Evolutionary conservation across 2,329 filamentous ascomycete species (phyloP).

Genomic region (Sordariomycetes sp.): DNA sequence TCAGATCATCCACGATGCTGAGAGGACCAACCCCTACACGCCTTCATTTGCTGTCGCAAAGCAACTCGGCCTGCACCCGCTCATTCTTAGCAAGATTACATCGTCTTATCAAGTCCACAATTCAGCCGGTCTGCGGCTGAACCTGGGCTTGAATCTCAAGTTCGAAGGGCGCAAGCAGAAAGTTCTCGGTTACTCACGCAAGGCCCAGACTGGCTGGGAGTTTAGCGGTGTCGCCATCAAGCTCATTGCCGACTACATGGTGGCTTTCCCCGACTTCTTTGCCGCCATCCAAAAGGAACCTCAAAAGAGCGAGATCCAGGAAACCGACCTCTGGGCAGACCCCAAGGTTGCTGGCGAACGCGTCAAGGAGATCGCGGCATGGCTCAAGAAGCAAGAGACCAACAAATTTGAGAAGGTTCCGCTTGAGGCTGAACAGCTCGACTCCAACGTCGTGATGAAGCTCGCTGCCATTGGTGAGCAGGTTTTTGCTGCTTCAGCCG

Average conservation of each 20-base stretch:
- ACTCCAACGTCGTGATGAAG: conserved; percentile 76
- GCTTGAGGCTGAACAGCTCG: conserved; percentile 89
- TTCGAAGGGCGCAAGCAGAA: conserved; percentile 95
- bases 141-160: conserved; percentile 90
- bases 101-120: conserved; percentile 79
- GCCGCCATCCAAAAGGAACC: conserved; percentile 79
- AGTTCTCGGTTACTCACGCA: conserved; percentile 89
- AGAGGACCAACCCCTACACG: conserved; percentile 64
- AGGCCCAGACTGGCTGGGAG: conserved; percentile 83
- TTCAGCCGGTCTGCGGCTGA: conserved; percentile 73
- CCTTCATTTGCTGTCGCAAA: conserved; percentile 86
- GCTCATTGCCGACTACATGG: conserved; percentile 82
- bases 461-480: conserved; percentile 71
- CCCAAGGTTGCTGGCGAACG: conserved; percentile 62
- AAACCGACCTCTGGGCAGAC: conserved; percentile 77
- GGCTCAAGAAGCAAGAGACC: conserved; percentile 85
- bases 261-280: conserved; percentile 90
- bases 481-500: conserved; percentile 39
- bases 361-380: conserved; percentile 88
- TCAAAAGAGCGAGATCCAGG: conserved; percentile 72
- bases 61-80: conserved; percentile 69
- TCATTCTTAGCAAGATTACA: conserved; percentile 91
- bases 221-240: conserved; percentile 80
- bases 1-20: conserved; percentile 60
- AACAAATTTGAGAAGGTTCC: conserved; percentile 95